These are phyloP conservation scores for Colletotrichum sp. DNA, from an alignment of 2,329 filamentous ascomycete genomes.

Conservation along the genomic window DNA sequence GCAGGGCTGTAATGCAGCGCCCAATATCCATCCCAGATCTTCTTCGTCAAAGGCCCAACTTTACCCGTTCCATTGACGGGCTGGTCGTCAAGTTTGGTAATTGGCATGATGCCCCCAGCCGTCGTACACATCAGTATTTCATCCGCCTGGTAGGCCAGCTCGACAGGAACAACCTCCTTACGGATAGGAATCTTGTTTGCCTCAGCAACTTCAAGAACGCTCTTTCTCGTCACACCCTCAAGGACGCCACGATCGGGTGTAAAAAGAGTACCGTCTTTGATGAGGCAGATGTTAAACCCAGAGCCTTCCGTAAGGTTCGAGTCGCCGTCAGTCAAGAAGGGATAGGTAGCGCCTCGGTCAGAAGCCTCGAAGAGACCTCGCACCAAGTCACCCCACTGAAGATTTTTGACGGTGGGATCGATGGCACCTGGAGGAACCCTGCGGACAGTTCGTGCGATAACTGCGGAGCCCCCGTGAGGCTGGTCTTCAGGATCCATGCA, in stretches of 20 bases:
- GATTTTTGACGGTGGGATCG: constrained; percentile 57
- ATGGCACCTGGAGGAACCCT: constrained; percentile 49
- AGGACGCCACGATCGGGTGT: constrained; percentile 54
- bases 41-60: constrained; percentile 49
- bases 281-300: constrained; percentile 52
- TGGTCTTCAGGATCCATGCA: constrained; percentile 54
- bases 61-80: constrained; percentile 43
- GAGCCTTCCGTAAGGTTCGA: constrained; percentile 54
- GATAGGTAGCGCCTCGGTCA: constrained; percentile 51
- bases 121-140: constrained; percentile 60
- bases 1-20: constrained; percentile 46
- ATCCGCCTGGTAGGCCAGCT: constrained; percentile 45
- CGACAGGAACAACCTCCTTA: constrained; percentile 46
- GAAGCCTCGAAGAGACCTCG: constrained; percentile 50
- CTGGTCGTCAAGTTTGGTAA: constrained; percentile 49
- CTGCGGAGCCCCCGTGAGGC: constrained; percentile 40
- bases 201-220: constrained; percentile 49
- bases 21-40: constrained; percentile 59
- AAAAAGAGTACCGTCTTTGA: constrained; percentile 49
- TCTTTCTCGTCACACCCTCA: constrained; percentile 53
- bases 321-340: constrained; percentile 56
- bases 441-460: constrained; percentile 50
- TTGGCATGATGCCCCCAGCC: constrained; percentile 59
- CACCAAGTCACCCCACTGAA: constrained; percentile 55
- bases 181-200: constrained; percentile 37